Base-by-base conservation (phyloP, 2,329 filamentous ascomycete species). In the Cryphonectria parasitica region DNA sequence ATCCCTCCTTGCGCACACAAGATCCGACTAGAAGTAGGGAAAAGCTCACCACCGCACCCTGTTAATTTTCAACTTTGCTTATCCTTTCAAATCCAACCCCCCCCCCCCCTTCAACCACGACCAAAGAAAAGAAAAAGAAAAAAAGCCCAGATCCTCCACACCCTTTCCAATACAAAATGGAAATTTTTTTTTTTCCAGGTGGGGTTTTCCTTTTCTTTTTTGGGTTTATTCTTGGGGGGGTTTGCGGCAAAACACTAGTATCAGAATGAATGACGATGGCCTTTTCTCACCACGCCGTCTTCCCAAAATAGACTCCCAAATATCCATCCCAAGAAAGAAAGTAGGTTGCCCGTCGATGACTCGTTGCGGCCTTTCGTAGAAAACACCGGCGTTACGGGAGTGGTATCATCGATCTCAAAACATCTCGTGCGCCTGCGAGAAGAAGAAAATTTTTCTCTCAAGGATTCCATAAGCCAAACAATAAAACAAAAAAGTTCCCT, bases 321-420 rank as follows among this genome's bases (percentile, higher is more conserved):
- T 62, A 19, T n/a, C 60, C 34, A 39, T 22, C 58, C 25, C 45
- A 19, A 49, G 22, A 65, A 60, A 39, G 58, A 54, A 58, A 45
- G 61, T 65, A 49, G 61, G 28, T 65, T 36, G 19, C 56, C 39
- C 22, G 64, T 39, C 56, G 66, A 60, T 36, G 68, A 70, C 25
- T 56, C 54, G 25, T 31, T 56, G 54, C 25, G 54, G 54, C 54
- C 25, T 56, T 56, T 56, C 28, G 54, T 31, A 56, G 54, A 56
- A 28, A 28, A 28, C 25, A 56, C 25, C 54, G 15, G 54, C 25
- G 45, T 49, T n/a, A 49, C 45, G n/a, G 49, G 8, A 28, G 49
- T 54, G 49, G 54, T 56, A 31, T 31, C 54, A 56, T 56, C 54
- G 25, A 17, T 31, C 54, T 31, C 54, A 31, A 56, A 31, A 31